These are phyloP conservation scores for Saturnispora halmiae DNA, from an alignment of 805 yeast species.

Conservation along the genomic window DNA sequence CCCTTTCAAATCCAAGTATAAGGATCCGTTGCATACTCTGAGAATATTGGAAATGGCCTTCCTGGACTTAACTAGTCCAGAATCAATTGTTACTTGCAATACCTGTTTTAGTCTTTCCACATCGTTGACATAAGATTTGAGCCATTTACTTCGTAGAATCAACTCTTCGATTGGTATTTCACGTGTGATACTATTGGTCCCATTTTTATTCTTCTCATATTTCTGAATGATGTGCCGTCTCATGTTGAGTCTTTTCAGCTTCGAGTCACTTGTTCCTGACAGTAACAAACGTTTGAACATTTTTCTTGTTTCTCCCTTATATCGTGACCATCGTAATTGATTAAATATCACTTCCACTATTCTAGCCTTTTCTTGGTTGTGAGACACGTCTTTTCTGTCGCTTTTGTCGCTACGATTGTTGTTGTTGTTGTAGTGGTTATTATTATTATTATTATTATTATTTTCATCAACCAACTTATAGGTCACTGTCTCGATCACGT, in stretches of 20 bases:
- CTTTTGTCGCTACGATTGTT: too few relatives aligned
- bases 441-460: not conserved
- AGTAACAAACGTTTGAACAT: conserved; percentile 2
- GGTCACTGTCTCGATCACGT: not conserved
- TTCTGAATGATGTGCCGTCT: conserved; percentile 3
- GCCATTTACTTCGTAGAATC: conserved; percentile 9
- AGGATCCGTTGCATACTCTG: too few relatives aligned
- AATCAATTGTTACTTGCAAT: not conserved
- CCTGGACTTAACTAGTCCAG: too few relatives aligned
- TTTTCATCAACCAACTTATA: not conserved
- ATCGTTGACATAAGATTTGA: conserved; percentile 7
- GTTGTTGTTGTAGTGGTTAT: too few relatives aligned
- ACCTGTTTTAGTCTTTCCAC: conserved; percentile 8
- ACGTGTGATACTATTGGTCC: not conserved
- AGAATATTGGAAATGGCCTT: too few relatives aligned
- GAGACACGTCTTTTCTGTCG: not conserved
- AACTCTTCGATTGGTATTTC: conserved; percentile 2
- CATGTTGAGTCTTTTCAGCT: conserved; percentile 1
- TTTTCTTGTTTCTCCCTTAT: not conserved
- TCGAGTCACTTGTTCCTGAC: not conserved
- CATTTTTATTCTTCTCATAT: conserved; percentile 7
- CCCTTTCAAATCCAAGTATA: not conserved
- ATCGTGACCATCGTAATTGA: conserved; percentile 6
- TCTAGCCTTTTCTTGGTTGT: not conserved
- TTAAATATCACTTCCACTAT: conserved; percentile 1